Base-by-base conservation (phyloP, 768 basidiomycete genomes). In the Russula virescens region DNA sequence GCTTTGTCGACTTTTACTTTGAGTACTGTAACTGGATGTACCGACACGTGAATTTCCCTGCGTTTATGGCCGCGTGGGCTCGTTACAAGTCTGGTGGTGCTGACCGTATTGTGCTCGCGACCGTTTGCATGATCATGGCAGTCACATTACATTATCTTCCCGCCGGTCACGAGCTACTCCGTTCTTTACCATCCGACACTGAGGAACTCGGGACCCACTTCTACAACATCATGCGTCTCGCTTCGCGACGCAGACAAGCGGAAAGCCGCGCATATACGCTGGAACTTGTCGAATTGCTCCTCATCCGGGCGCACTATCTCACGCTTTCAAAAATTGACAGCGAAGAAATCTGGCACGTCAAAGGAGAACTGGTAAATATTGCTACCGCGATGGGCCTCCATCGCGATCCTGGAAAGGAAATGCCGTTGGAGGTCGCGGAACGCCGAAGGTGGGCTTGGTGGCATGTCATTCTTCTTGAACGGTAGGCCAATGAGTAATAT, bases 1-100 rank as follows among this genome's bases (percentile, higher is more conserved):
- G 79, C 19, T 83, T 93, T 56, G 79, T 93, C 70, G 74, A 75
- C 52, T 87, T 85, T 74, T 92, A 93, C 73, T 91, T 91, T 68
- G 87, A 89, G 67, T 89, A 88, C 70, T 90, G 89, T 80, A 91
- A 88, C 73, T 93, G 90, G 90, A 83, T 91, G 56, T 89, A 91
- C 73, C 84, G 88, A 45, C 86, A 89, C 70, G 81, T 92, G 62
- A 86, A 90, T 72, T 80, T 85, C 58, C 60, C 75, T 1, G 76
- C 83, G 16, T 89, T 92, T 70, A 74, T 75, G 13, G 73, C 77
- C 28, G 83, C 85, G 23, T 93, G 89, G 90, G 78, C 81, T 34
- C 83, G 83, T 31, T 91, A 87, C 78, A 91, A 90, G 72, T 79
- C 75, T 38, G 88, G 88, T 38, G 71, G 75, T 46, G 81, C 84